Evolutionary conservation across 2,329 filamentous ascomycete genomes (phyloP).

Genomic region (Westerdykella aurantiaca): DNA sequence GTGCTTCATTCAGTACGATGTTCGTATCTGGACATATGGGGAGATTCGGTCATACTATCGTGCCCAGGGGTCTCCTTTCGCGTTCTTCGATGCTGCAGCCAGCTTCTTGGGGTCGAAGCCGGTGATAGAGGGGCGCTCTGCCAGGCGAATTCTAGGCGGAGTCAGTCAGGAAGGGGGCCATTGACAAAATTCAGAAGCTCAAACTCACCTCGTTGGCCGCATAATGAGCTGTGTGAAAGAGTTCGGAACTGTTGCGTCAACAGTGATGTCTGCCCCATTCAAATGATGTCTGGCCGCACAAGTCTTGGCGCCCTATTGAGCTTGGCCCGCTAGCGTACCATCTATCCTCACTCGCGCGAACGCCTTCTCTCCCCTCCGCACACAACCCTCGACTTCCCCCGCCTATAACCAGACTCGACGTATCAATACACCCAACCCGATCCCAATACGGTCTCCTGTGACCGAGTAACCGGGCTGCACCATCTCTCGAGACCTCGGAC

Average conservation of each 20-base stretch:
- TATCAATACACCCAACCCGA: neutral
- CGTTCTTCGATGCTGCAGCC: slow-evolving; percentile 61
- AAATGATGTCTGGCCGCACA: neutral
- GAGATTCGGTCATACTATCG: slow-evolving; percentile 48
- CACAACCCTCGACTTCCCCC: neutral
- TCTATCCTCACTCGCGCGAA: neutral
- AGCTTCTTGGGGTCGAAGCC: slow-evolving; percentile 86
- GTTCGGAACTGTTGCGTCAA: neutral
- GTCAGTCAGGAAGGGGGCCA: slow-evolving; percentile 13
- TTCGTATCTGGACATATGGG: neutral
- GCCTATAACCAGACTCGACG: neutral
- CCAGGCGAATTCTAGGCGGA: slow-evolving; percentile 41
- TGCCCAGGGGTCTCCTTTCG: slow-evolving; percentile 58
- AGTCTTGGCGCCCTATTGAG: neutral
- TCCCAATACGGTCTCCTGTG: neutral
- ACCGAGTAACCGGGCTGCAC: too few species aligned
- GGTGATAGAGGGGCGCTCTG: slow-evolving; percentile 67
- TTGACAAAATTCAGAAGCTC: neutral
- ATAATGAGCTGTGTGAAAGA: neutral
- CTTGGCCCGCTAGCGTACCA: neutral
- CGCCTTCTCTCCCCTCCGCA: neutral
- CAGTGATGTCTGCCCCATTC: neutral
- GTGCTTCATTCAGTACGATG: slow-evolving; percentile 16
- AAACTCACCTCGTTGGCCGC: slow-evolving; percentile 2
- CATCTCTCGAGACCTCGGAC: neutral